These are phyloP conservation scores for Crepidotus variabilis DNA, from an alignment of 768 basidiomycete genomes.

Conservation along the genomic window DNA sequence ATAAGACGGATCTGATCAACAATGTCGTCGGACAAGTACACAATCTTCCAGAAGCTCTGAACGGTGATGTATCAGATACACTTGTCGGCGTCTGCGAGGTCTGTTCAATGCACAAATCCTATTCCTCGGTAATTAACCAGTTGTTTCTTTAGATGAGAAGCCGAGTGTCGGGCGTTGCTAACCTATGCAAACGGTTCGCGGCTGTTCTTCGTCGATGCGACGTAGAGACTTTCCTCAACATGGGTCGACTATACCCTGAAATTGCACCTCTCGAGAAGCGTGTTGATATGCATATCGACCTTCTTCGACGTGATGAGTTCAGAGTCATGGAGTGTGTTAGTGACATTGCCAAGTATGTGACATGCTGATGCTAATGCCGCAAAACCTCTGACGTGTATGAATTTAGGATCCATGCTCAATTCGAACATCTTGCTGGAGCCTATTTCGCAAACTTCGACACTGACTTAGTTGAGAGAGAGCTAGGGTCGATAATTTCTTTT, in stretches of 20 bases:
- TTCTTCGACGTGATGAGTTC: constrained; percentile 85
- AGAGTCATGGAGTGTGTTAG: constrained; percentile 90
- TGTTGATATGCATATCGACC: constrained; percentile 87
- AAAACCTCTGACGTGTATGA: background rate
- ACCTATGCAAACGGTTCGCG: constrained; percentile 86
- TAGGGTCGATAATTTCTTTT: constrained; percentile 76
- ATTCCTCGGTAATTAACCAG: constrained; percentile 1
- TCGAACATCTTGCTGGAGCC: constrained; percentile 87
- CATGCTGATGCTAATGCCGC: background rate
- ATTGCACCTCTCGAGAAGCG: constrained; percentile 86
- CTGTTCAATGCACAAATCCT: background rate
- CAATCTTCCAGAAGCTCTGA: constrained; percentile 80
- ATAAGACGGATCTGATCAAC: constrained; percentile 87
- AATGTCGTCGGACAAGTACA: constrained; percentile 79
- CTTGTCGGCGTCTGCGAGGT: constrained; percentile 96
- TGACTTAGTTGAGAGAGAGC: constrained; percentile 86
- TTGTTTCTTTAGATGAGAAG: constrained; percentile 64
- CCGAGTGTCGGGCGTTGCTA: constrained; percentile 74
- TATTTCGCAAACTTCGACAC: constrained; percentile 82
- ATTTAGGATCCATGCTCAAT: constrained; percentile 83
- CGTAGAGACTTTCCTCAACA: constrained; percentile 80
- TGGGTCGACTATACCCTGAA: constrained; percentile 81
- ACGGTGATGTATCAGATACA: constrained; percentile 74
- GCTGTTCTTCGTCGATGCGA: constrained; percentile 78
- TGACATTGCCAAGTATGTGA: constrained; percentile 79